Evolutionary conservation across 306 rosid species (phyloP), one percentile per base, ranked within the genome.

Genomic region (Quercus gilva): DNA sequence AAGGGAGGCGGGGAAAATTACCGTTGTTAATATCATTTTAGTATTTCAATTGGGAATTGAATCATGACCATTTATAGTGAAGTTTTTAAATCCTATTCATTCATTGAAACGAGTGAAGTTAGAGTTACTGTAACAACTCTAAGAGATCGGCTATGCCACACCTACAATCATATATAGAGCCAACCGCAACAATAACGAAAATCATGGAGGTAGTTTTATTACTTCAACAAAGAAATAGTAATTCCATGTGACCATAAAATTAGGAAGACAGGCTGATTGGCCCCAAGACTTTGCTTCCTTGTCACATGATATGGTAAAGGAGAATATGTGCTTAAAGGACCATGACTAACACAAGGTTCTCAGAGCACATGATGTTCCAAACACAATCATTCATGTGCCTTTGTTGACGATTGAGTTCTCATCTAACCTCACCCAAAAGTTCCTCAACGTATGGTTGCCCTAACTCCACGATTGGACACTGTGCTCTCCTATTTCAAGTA

Each of bases 311-410:
- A 79, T 78, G 85, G 81, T 81, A 87, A 67, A 83, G 80, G 79
- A 80, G 90, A 82, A 85, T 82, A 79, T 71, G 80, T 78, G 74
- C 87, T 72, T 69, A 60, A 83, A 82, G 74, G 80, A 64, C 17
- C 53, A 23, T 57, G 65, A 69, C 78, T 73, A 73, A 53, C 76
- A 78, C 76, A 78, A 77, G 79, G 88, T 79, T 83, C 73, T 43
- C 52, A 55, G 59, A 78, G 89, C 93, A 88, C 91, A 90, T 85
- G 97, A 88, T 83, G 79, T 83, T 81, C 72, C 73, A 80, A 84
- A 83, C 87, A 87, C 77, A 89, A 79, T 84, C 77, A 71, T 85
- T 85, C 91, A 86, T 84, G 90, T 86, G 88, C 31, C 17, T 81
- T 76, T 82, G 75, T 80, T 79, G 78, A 81, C 63, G 59, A 15